phyloP scores from a whole-genome alignment of 371 early-diverging fungal genomes.

The Thermomucor indicae-seudaticae region DNA sequence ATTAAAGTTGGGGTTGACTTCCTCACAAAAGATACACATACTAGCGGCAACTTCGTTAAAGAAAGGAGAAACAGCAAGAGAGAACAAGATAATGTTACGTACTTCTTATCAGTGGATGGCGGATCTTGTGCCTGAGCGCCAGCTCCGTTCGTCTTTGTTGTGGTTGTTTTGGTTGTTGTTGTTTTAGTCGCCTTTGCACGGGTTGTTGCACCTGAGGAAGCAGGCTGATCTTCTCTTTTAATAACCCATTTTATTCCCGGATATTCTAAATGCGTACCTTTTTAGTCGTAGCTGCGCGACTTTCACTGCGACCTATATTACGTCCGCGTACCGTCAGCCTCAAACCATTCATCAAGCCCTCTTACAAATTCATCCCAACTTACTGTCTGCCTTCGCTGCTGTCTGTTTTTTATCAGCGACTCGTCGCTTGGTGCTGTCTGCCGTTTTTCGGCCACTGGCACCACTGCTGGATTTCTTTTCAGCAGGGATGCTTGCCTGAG shows the following conservation, averaged over 20 bases:
- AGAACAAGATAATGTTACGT: neutral
- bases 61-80: too few species aligned
- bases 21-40: conserved; percentile 77
- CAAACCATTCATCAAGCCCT: too few species aligned
- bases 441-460: conserved; percentile 3
- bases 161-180: neutral
- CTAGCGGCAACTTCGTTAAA: conserved; percentile 5
- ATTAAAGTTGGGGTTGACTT: conserved; percentile 60
- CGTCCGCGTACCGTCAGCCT: too few species aligned
- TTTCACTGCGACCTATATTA: too few species aligned
- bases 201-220: neutral
- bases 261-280: too few species aligned
- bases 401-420: neutral
- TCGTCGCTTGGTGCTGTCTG: conserved; percentile 3
- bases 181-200: neutral
- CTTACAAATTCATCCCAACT: too few species aligned
- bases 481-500: conserved; percentile 11
- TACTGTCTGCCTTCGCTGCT: too few species aligned
- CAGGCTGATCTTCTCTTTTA: too few species aligned
- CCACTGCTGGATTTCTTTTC: conserved; percentile 6
- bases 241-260: too few species aligned
- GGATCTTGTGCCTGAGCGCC: neutral
- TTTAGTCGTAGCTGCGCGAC: too few species aligned
- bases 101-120: neutral
- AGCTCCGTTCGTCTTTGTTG: too few species aligned